Conservation (phyloP, 2,329 filamentous ascomycete genomes). For the Exophiala mesophila region DNA sequence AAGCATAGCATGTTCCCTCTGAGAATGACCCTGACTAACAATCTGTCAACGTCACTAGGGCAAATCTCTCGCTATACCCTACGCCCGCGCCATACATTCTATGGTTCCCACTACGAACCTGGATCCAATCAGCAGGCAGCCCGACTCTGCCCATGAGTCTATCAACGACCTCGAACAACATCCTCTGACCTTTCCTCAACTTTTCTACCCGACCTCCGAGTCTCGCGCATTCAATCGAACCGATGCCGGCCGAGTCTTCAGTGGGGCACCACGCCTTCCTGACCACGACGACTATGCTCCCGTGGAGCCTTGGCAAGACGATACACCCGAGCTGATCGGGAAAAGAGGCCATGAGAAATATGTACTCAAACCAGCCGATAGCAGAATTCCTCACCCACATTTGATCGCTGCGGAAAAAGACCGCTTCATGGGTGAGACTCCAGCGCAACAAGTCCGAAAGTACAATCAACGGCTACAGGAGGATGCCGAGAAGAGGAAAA, state of each 20-base stretch:
- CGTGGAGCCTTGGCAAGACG: constrained; percentile 30
- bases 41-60: too few relatives aligned
- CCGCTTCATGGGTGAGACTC: constrained; percentile 31
- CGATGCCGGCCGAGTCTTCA: constrained; percentile 61
- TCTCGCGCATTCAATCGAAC: constrained; percentile 60
- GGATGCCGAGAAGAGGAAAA: constrained; percentile 39
- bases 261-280: constrained; percentile 37
- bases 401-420: constrained; percentile 49
- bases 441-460: constrained; percentile 32
- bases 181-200: constrained; percentile 48
- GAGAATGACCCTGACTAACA: too few relatives aligned
- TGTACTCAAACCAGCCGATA: constrained; percentile 56
- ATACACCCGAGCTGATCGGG: constrained; percentile 37
- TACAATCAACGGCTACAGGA: constrained; percentile 42
- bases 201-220: constrained; percentile 61
- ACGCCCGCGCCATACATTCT: constrained; percentile 66
- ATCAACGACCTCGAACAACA: constrained; percentile 62
- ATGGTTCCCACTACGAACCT: constrained; percentile 73
- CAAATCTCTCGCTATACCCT: constrained; percentile 70
- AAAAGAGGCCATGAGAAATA: constrained; percentile 41
- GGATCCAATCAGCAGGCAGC: constrained; percentile 33
- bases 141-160: constrained; percentile 48
- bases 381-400: constrained; percentile 60
- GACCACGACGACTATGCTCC: constrained; percentile 34
- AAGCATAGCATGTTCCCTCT: too few relatives aligned